Evolutionary conservation across 139 green algal species (phyloP).

Genomic region (Volvox reticuliferus): DNA sequence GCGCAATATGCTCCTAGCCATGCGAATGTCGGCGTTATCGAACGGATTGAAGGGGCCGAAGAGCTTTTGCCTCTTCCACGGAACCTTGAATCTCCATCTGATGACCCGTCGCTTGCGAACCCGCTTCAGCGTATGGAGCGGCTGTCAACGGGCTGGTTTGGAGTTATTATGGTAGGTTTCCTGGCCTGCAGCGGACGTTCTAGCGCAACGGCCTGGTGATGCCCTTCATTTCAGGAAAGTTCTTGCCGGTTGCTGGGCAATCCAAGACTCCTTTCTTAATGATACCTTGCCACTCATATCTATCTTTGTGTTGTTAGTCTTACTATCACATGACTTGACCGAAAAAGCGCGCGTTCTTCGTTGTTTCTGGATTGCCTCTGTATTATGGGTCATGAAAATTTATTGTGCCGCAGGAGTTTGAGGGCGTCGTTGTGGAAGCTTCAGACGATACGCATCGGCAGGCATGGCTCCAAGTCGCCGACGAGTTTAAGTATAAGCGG

Average conservation of each 20-base stretch:
- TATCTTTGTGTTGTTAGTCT: no score
- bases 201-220: slow-evolving; percentile 16
- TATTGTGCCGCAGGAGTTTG: slow-evolving; percentile 71
- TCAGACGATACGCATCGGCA: slow-evolving; percentile 64
- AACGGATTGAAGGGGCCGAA: not conserved
- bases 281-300: no score
- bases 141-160: slow-evolving; percentile 91
- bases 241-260: no score
- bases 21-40: slow-evolving; percentile 9
- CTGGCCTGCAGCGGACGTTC: slow-evolving; percentile 68
- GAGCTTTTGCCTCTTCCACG: slow-evolving; percentile 1
- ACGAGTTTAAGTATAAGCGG: slow-evolving; percentile 83
- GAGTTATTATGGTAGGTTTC: slow-evolving; percentile 89
- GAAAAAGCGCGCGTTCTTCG: no score
- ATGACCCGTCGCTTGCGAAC: slow-evolving; percentile 69
- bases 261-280: no score
- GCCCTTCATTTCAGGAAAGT: no score
- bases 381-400: not conserved
- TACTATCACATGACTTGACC: no score
- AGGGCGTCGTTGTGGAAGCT: slow-evolving; percentile 85
- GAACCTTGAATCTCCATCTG: slow-evolving; percentile 9
- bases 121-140: slow-evolving; percentile 81
- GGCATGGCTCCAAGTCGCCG: slow-evolving; percentile 86
- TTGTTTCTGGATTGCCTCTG: no score
- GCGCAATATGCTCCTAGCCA: slow-evolving; percentile 35